A percentile compares a stretch with the other conserved stretches of the same genome.
These are phyloP conservation scores for Primulina huaijiensis DNA, from an alignment of 257 asterid species.

Conservation along the genomic window DNA sequence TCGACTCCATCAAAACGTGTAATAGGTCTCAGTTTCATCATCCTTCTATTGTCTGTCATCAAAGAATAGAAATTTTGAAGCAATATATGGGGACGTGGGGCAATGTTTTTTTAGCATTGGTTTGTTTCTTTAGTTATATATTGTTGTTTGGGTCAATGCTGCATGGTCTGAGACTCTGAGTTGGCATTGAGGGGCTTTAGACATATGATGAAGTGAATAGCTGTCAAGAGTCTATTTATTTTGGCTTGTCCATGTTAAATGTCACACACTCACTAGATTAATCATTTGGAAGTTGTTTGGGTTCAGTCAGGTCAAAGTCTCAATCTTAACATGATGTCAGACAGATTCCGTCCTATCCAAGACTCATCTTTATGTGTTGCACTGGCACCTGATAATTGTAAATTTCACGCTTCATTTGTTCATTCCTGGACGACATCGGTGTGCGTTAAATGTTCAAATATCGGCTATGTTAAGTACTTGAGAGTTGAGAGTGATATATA, in stretches of 20 bases:
- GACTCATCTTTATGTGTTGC: no score
- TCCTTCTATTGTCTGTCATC: slow-evolving; percentile 4
- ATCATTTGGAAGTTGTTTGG: no score
- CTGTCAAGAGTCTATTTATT: not conserved
- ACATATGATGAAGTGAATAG: not conserved
- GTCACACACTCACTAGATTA: no score
- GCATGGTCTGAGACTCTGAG: not conserved
- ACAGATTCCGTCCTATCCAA: no score
- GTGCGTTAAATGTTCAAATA: no score
- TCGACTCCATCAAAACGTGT: slow-evolving; percentile 7
- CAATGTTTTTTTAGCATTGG: slow-evolving; percentile 8
- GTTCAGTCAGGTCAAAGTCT: no score
- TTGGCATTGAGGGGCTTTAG: not conserved
- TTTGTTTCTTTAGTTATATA: not conserved
- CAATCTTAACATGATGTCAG: no score
- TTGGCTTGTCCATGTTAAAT: not conserved
- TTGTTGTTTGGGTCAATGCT: not conserved
- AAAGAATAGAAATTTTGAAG: slow-evolving; percentile 18
- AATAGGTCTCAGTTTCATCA: slow-evolving; percentile 7
- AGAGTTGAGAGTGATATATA: no score
- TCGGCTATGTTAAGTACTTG: no score
- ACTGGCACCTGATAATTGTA: no score
- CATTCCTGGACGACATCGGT: no score
- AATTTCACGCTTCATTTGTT: no score
- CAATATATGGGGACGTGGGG: slow-evolving; percentile 13